phyloP scores from a whole-genome alignment of 768 basidiomycete species.

The Naganishia onofrii region DNA sequence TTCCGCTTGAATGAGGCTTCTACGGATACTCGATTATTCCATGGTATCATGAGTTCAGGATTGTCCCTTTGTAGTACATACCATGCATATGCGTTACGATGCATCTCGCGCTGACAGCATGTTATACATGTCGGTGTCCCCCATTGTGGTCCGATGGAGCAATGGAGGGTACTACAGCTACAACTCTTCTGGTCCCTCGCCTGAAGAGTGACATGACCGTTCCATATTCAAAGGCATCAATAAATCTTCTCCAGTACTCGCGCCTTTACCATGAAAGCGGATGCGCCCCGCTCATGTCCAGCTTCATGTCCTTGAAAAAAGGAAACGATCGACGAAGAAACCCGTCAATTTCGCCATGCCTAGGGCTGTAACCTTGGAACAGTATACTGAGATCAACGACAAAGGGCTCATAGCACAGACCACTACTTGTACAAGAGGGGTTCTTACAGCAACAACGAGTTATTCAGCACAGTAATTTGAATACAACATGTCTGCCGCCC shows the following conservation, averaged over 20 bases:
- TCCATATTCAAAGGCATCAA: not conserved
- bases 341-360: not conserved
- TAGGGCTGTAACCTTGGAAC: not conserved
- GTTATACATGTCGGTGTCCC: no score
- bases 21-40: no score
- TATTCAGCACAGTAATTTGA: not conserved
- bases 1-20: not conserved
- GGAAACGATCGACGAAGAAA: conserved; percentile 3
- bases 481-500: conserved; percentile 24
- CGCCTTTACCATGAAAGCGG: conserved; percentile 16
- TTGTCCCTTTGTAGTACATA: no score
- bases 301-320: conserved; percentile 13
- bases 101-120: no score
- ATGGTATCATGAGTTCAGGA: no score
- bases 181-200: no score
- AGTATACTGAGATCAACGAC: not conserved
- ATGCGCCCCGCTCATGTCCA: not conserved
- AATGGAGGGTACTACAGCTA: no score
- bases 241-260: not conserved
- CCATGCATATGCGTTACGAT: no score
- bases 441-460: not conserved
- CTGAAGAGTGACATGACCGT: no score
- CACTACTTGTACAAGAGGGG: not conserved
- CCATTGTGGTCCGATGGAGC: no score
- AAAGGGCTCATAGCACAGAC: conserved; percentile 2